Conservation (phyloP, 176 grass and related monocot genomes). For the Sorghum bicolor region DNA sequence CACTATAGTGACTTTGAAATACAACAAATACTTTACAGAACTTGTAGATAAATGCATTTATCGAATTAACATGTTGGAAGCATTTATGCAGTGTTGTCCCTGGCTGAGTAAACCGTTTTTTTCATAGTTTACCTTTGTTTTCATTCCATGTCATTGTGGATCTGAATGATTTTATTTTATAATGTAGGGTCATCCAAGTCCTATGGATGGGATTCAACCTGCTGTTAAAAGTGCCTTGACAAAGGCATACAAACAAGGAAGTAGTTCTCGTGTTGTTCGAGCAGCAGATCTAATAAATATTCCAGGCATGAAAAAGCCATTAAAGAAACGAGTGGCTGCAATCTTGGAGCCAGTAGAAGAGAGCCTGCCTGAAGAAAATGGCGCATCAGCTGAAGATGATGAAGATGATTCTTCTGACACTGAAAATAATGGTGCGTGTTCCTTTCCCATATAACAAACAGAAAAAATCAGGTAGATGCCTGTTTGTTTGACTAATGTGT, state of each 20-base stretch:
- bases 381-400: conserved; percentile 52
- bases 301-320: conserved; percentile 77
- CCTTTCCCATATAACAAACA: not conserved
- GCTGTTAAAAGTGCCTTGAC: conserved; percentile 93
- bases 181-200: conserved; percentile 70
- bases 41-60: conserved; percentile 6
- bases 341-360: conserved; percentile 88
- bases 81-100: not conserved
- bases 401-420: conserved; percentile 75
- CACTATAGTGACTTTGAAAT: not conserved
- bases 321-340: conserved; percentile 90
- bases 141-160: not conserved
- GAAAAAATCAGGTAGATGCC: not conserved
- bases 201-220: conserved; percentile 88
- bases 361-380: conserved; percentile 79
- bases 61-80: not conserved
- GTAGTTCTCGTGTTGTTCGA: conserved; percentile 68
- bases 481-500: not conserved
- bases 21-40: not conserved
- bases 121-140: conserved; percentile 1
- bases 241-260: conserved; percentile 93
- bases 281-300: conserved; percentile 85
- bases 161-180: conserved; percentile 15
- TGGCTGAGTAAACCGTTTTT: conserved; percentile 5
- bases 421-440: conserved; percentile 67